Evolutionary conservation across 148 eudicot species (phyloP).

Genomic region (Nepenthes mirabilis): DNA sequence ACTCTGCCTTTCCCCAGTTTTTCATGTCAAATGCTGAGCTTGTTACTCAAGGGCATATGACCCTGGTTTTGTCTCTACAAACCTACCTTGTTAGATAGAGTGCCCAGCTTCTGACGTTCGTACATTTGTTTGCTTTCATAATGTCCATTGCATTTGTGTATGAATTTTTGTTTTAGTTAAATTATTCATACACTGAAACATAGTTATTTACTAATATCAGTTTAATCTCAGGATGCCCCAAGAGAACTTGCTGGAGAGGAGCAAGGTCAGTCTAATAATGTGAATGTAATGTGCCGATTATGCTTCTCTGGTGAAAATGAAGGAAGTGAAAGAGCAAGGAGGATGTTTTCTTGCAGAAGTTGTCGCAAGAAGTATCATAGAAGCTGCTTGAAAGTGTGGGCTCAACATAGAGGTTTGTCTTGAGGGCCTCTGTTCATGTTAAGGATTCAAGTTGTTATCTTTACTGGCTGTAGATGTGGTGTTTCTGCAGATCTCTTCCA

Average conservation of each 20-base stretch:
- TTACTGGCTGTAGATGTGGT: background rate
- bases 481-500: slow-evolving; percentile 75
- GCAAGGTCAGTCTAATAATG: slow-evolving; percentile 34
- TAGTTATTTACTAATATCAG: background rate
- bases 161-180: slow-evolving; percentile 1
- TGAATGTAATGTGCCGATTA: slow-evolving; percentile 80
- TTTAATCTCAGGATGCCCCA: slow-evolving; percentile 30
- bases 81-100: too few relatives aligned
- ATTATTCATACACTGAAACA: slow-evolving; percentile 1
- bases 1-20: too few relatives aligned
- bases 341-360: slow-evolving; percentile 74
- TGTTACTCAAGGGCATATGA: too few relatives aligned
- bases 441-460: background rate
- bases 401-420: slow-evolving; percentile 69
- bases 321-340: slow-evolving; percentile 83
- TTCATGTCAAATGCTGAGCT: too few relatives aligned
- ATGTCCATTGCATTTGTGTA: background rate
- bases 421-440: background rate
- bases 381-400: slow-evolving; percentile 80
- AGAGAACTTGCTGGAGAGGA: slow-evolving; percentile 60
- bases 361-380: slow-evolving; percentile 93
- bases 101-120: too few relatives aligned
- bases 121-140: background rate
- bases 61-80: too few relatives aligned
- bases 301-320: slow-evolving; percentile 87